Evolutionary conservation across 2,329 filamentous ascomycete species (phyloP).

Genomic region (Gaeumannomyces sp.): DNA sequence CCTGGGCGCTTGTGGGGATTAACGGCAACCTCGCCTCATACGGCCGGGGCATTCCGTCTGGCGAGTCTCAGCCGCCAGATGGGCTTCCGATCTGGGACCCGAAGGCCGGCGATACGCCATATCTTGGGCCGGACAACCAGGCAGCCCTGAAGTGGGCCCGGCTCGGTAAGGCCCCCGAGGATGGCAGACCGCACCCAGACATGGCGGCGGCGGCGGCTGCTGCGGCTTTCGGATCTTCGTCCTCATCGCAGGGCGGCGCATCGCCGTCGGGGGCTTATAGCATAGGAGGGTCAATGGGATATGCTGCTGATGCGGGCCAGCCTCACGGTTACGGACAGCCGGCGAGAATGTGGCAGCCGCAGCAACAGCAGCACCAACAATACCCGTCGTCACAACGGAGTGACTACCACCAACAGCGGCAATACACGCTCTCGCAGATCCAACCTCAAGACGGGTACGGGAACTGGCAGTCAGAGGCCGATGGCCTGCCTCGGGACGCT

Average conservation of each 20-base stretch:
- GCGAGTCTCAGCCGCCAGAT: conserved; percentile 54
- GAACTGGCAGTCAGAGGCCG: too few species aligned
- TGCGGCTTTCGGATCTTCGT: not conserved
- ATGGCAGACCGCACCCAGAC: too few species aligned
- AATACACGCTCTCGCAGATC: not conserved
- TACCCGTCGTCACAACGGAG: not conserved
- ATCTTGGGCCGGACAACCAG: conserved; percentile 32
- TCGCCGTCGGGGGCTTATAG: too few species aligned
- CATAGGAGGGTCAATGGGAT: too few species aligned
- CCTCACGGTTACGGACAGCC: not conserved
- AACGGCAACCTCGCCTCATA: conserved; percentile 67
- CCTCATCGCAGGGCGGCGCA: not conserved
- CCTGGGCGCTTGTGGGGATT: conserved; percentile 75
- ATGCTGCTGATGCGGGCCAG: too few species aligned
- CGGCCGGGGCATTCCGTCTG: conserved; percentile 53
- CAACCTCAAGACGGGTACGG: not conserved
- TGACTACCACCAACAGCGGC: not conserved
- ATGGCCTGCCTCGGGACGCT: too few species aligned
- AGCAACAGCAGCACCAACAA: conserved; percentile 7
- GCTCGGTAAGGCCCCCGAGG: conserved; percentile 12
- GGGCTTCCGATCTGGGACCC: conserved; percentile 57
- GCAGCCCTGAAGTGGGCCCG: conserved; percentile 22
- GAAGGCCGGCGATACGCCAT: conserved; percentile 24
- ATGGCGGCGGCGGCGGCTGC: too few species aligned
- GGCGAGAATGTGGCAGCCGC: conserved; percentile 5